Base-by-base conservation (phyloP, 352 stramenopile genomes). In the Pythium aquatile region DNA sequence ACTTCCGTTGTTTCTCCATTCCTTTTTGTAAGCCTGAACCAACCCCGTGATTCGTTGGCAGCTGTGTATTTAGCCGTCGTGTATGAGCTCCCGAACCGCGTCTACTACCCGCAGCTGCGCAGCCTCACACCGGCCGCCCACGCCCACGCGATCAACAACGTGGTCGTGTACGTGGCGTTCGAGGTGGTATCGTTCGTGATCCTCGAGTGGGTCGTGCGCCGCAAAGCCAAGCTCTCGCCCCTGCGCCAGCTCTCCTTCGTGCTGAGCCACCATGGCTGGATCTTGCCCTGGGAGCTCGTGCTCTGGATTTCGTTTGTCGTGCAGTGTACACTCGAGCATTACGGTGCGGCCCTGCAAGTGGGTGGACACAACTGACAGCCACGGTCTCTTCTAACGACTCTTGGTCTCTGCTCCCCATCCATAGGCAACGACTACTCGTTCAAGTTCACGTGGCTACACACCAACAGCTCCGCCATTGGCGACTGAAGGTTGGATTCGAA, bases 231-330 rank as follows among this genome's bases (percentile, higher is more conserved):
- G 70, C 10, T 82, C 73, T 11, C 20, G 20, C 63, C 53, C 1
- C 28, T 78, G 14, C 63, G 68, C 10, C 72, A 79, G 17, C 46
- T 86, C 0, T 57, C 68, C 1, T 83, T 83, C 33, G 77, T 83
- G 16, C 57, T 83, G 68, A 85, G 40, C 65, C 29, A 0, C 66
- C 83, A 24, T 66, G 66, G 47, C 44, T 24, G 51, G 2, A 74
- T 77, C 59, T 68, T 85, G 14, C 75, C 80, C 44, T 70, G 64
- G 3, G 81, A 83, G 48, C 26, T 85, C 17, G 59, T 85, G 6
- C 32, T 85, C 13, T 85, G 75, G 77, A 40, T 61, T 28, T 24
- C 20, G 20, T 26, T 53, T 2, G 14, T 61, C 55, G 40, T 26
- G 1, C 68, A 24, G 20, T 24, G 20, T 81, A 2, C 77, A 83